phyloP scores from a whole-genome alignment of 345 rosid species.

The Gossypium longicalyx region DNA sequence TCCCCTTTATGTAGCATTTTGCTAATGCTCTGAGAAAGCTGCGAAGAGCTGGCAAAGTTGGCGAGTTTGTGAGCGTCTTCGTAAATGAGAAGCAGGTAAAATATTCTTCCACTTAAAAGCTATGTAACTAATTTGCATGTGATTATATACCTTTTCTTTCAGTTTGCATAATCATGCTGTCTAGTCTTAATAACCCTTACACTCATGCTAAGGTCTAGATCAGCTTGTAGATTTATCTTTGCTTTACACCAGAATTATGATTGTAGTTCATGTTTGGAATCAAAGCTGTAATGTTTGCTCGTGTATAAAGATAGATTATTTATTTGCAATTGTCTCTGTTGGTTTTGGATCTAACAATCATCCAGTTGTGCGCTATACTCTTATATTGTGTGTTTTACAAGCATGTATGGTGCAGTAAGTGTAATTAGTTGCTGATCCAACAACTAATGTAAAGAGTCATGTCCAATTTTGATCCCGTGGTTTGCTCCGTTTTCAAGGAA shows the following conservation, averaged over 20 bases:
- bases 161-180: neutral
- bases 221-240: neutral
- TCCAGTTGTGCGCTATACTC: neutral
- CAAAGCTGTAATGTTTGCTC: neutral
- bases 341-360: neutral
- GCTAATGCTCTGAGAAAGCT: constrained; percentile 63
- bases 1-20: constrained; percentile 46
- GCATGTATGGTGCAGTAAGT: neutral
- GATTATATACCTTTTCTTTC: neutral
- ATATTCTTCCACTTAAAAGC: constrained; percentile 14
- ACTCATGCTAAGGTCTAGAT: neutral
- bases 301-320: neutral
- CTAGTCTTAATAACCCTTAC: neutral
- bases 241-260: neutral
- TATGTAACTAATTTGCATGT: neutral
- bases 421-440: neutral
- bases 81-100: constrained; percentile 91
- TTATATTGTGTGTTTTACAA: neutral
- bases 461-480: neutral
- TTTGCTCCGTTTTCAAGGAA: neutral
- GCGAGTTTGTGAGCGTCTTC: constrained; percentile 87
- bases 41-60: constrained; percentile 86
- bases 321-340: neutral
- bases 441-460: neutral
- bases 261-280: neutral